Conservation (phyloP, 768 basidiomycete species). For the Clathrus columnatus region DNA sequence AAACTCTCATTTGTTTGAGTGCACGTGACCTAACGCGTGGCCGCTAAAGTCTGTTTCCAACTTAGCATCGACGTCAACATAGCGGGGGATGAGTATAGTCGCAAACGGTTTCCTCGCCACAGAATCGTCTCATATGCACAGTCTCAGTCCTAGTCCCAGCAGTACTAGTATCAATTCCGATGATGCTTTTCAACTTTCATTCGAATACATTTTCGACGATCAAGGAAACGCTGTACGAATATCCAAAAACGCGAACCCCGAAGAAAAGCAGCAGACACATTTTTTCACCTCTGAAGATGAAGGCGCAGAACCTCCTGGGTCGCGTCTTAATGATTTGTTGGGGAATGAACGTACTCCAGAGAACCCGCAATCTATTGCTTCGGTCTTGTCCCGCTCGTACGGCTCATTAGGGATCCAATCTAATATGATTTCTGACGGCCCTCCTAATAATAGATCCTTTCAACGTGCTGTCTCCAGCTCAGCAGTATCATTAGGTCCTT, state of each 20-base stretch:
- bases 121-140: not conserved
- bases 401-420: slow-evolving; percentile 44
- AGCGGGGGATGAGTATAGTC: not conserved
- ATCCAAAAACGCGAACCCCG: slow-evolving; percentile 35
- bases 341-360: slow-evolving; percentile 6
- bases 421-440: slow-evolving; percentile 21
- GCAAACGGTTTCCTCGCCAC: not conserved
- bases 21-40: slow-evolving; percentile 9
- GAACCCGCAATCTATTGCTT: slow-evolving; percentile 6
- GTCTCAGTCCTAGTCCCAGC: slow-evolving; percentile 1
- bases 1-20: not conserved
- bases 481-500: slow-evolving; percentile 10
- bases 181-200: slow-evolving; percentile 55
- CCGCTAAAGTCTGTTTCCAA: not conserved
- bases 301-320: not conserved
- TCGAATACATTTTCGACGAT: slow-evolving; percentile 51
- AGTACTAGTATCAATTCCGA: slow-evolving; percentile 30
- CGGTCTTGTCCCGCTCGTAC: slow-evolving; percentile 52
- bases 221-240: slow-evolving; percentile 48
- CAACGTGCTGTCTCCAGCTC: slow-evolving; percentile 62
- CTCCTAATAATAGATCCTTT: slow-evolving; percentile 40
- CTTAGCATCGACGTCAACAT: not conserved
- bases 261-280: not conserved
- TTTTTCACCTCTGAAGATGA: not conserved
- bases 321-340: not conserved